Percentiles rank a stretch among this genome's conserved stretches.
These are phyloP conservation scores for Tylopilus balloui DNA, from an alignment of 768 basidiomycete species.

Conservation along the genomic window DNA sequence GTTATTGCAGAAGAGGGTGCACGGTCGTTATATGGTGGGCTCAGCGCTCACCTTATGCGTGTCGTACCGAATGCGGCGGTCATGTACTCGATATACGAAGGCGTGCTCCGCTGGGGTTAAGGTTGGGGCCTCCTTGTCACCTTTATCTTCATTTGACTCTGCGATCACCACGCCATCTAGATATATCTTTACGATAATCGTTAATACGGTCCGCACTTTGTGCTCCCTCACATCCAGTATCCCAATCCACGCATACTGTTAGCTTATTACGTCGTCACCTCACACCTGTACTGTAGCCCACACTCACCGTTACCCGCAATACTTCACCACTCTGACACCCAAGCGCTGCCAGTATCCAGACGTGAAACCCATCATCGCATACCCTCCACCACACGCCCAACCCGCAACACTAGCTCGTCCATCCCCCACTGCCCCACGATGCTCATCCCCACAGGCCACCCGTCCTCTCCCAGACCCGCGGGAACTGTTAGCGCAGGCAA, in stretches of 20 bases:
- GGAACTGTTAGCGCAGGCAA: constrained; percentile 81
- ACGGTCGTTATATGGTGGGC: constrained; percentile 81
- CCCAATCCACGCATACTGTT: constrained; percentile 10
- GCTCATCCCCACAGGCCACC: constrained; percentile 83
- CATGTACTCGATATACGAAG: constrained; percentile 96
- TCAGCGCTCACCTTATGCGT: constrained; percentile 92
- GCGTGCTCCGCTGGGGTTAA: constrained; percentile 58
- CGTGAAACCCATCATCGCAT: constrained; percentile 5
- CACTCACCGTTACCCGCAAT: constrained; percentile 22
- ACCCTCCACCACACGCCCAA: constrained; percentile 47
- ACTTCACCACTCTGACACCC: constrained; percentile 20
- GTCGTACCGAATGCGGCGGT: constrained; percentile 96
- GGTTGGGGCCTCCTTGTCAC: neutral
- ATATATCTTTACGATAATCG: constrained; percentile 9
- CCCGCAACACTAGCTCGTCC: constrained; percentile 53
- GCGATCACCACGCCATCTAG: constrained; percentile 6
- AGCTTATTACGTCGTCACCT: constrained; percentile 10
- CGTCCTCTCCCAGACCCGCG: constrained; percentile 40
- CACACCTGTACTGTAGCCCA: constrained; percentile 20
- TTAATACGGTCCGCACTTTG: constrained; percentile 14
- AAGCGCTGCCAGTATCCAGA: neutral
- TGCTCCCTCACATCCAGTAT: constrained; percentile 1
- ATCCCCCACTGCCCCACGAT: constrained; percentile 86
- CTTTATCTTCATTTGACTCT: too few relatives aligned
- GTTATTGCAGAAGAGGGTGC: constrained; percentile 90